Conservation (phyloP, 768 basidiomycete species). For the Termitomyces sp. region DNA sequence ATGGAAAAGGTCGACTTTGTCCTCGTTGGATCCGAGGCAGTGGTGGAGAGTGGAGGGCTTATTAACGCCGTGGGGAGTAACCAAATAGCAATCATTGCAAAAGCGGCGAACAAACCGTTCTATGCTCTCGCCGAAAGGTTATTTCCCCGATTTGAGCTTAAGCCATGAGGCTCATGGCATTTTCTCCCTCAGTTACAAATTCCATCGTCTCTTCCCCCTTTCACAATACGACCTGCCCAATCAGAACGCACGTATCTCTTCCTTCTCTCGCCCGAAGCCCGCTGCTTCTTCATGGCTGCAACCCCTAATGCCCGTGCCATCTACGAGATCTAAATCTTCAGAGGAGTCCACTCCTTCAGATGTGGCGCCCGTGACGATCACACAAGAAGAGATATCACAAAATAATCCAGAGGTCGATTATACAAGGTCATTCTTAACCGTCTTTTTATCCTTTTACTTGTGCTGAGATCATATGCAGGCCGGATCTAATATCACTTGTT, state of each 20-base stretch:
- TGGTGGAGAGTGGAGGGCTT: constrained; percentile 92
- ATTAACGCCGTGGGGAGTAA: constrained; percentile 93
- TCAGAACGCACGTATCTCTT: constrained; percentile 68
- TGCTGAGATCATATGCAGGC: constrained; percentile 35
- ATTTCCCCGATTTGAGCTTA: constrained; percentile 10
- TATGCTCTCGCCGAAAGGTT: constrained; percentile 93
- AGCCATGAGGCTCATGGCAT: constrained; percentile 13
- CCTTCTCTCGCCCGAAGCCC: constrained; percentile 47
- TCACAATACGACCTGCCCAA: constrained; percentile 88
- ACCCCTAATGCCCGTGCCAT: constrained; percentile 12
- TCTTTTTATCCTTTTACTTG: not conserved
- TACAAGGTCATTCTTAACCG: constrained; percentile 55
- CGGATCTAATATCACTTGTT: constrained; percentile 90
- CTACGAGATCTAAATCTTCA: constrained; percentile 10
- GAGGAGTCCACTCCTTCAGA: constrained; percentile 20
- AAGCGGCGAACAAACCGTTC: constrained; percentile 91
- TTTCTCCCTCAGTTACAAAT: constrained; percentile 73
- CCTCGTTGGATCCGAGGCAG: constrained; percentile 95
- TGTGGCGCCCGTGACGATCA: constrained; percentile 43
- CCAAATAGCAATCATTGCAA: constrained; percentile 95
- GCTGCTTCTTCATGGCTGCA: constrained; percentile 19
- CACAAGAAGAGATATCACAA: constrained; percentile 72
- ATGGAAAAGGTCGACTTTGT: constrained; percentile 97
- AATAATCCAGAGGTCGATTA: constrained; percentile 93
- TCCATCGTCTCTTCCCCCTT: constrained; percentile 91